Evolutionary conservation across 2,329 filamentous ascomycete species (phyloP).

Genomic region (Dactylellina drechsleri): DNA sequence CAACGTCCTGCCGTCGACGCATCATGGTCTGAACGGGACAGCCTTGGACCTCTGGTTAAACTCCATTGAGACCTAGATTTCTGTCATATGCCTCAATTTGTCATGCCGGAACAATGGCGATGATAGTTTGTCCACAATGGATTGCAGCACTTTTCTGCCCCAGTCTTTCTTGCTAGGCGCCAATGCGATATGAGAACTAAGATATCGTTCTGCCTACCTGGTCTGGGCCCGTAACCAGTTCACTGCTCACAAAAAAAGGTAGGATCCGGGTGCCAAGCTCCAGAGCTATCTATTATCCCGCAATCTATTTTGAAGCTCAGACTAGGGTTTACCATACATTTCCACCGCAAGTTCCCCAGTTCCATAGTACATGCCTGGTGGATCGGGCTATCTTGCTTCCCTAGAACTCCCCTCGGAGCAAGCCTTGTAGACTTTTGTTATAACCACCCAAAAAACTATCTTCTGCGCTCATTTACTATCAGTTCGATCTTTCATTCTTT

Average conservation of each 20-base stretch:
- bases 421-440: slow-evolving; percentile 14
- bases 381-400: no score
- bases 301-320: not conserved
- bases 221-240: not conserved
- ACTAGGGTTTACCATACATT: not conserved
- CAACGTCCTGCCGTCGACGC: slow-evolving; percentile 32
- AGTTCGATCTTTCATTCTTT: slow-evolving; percentile 6
- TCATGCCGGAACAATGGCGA: slow-evolving; percentile 28
- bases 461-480: slow-evolving; percentile 12
- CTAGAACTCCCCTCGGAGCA: no score
- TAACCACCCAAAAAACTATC: slow-evolving; percentile 37
- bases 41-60: not conserved
- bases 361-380: no score
- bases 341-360: not conserved
- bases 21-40: slow-evolving; percentile 12
- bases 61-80: not conserved
- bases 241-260: not conserved
- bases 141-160: slow-evolving; percentile 19
- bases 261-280: slow-evolving; percentile 8
- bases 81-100: slow-evolving; percentile 36
- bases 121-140: slow-evolving; percentile 10
- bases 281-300: not conserved
- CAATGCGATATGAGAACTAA: slow-evolving; percentile 7
- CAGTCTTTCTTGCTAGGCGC: slow-evolving; percentile 20
- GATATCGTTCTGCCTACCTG: not conserved